phyloP scores from a whole-genome alignment of 768 basidiomycete species.

The Chlorophyllum brunneum region DNA sequence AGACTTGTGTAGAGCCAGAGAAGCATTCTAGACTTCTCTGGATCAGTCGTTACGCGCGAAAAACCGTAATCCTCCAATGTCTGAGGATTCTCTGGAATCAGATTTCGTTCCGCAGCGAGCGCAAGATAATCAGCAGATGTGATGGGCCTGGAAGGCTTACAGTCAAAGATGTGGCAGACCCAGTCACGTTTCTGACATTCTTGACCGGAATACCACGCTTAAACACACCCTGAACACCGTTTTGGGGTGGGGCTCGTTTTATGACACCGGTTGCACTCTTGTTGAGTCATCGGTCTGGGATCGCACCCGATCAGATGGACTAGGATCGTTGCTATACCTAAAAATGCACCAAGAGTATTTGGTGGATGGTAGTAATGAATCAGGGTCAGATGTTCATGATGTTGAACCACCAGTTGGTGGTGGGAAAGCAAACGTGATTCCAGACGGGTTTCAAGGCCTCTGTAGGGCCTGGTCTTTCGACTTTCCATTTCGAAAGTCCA shows the following conservation, averaged over 20 bases:
- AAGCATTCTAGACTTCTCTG: slow-evolving; percentile 15
- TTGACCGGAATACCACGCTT: slow-evolving; percentile 29
- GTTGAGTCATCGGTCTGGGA: slow-evolving; percentile 14
- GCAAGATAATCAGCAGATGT: slow-evolving; percentile 30
- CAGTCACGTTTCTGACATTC: slow-evolving; percentile 28
- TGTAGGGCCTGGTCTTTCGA: too few species aligned
- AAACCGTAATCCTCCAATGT: slow-evolving; percentile 37
- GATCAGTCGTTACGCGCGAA: neutral
- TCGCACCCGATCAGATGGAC: too few species aligned
- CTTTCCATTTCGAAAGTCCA: too few species aligned
- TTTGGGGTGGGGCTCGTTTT: neutral
- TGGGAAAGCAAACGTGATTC: too few species aligned
- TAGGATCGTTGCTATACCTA: too few species aligned
- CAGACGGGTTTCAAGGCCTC: too few species aligned
- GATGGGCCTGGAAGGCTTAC: slow-evolving; percentile 21
- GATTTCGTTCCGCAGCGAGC: slow-evolving; percentile 20
- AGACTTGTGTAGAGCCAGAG: slow-evolving; percentile 31
- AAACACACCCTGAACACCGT: slow-evolving; percentile 21
- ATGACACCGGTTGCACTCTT: neutral
- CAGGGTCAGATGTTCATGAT: too few species aligned
- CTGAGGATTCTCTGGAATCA: slow-evolving; percentile 26
- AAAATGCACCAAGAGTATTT: too few species aligned
- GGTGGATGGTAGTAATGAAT: too few species aligned
- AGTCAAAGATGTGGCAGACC: slow-evolving; percentile 30
- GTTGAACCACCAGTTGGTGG: too few species aligned